phyloP scores from a whole-genome alignment of 1,284 basidiomycete genomes.

The Irpex sp. region DNA sequence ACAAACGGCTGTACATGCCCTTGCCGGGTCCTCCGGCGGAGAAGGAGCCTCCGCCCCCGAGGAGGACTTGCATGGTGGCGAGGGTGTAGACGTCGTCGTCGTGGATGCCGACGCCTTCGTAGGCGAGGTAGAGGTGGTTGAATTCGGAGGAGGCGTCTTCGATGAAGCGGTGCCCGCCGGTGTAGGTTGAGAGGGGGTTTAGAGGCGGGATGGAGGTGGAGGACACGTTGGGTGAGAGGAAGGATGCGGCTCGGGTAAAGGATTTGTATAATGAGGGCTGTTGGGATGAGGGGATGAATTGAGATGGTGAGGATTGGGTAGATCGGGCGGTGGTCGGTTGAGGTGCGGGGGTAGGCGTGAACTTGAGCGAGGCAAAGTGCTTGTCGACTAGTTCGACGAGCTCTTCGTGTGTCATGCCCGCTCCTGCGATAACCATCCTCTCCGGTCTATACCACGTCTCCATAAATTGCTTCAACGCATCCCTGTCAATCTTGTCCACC shows the following conservation, averaged over 20 bases:
- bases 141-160: slow-evolving; percentile 60
- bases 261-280: slow-evolving; percentile 58
- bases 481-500: slow-evolving; percentile 66
- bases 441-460: slow-evolving; percentile 89
- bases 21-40: slow-evolving; percentile 97
- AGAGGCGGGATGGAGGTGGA: slow-evolving; percentile 28
- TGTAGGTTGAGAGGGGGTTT: slow-evolving; percentile 65
- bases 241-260: slow-evolving; percentile 67
- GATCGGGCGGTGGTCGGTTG: slow-evolving; percentile 20
- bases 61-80: slow-evolving; percentile 92
- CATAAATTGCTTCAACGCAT: slow-evolving; percentile 67
- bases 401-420: slow-evolving; percentile 87
- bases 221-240: slow-evolving; percentile 49
- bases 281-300: slow-evolving; percentile 48
- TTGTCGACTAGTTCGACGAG: slow-evolving; percentile 84
- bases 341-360: slow-evolving; percentile 28
- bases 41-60: slow-evolving; percentile 95
- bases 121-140: slow-evolving; percentile 88
- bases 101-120: slow-evolving; percentile 90
- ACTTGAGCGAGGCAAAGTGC: slow-evolving; percentile 76
- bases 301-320: slow-evolving; percentile 34
- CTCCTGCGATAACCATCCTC: slow-evolving; percentile 91
- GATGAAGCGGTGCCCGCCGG: slow-evolving; percentile 77
- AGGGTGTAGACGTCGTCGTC: slow-evolving; percentile 94
- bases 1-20: slow-evolving; percentile 97